These are phyloP conservation scores for Cyclotella baltica DNA, from an alignment of 108 stramenopile species.

Conservation along the genomic window DNA sequence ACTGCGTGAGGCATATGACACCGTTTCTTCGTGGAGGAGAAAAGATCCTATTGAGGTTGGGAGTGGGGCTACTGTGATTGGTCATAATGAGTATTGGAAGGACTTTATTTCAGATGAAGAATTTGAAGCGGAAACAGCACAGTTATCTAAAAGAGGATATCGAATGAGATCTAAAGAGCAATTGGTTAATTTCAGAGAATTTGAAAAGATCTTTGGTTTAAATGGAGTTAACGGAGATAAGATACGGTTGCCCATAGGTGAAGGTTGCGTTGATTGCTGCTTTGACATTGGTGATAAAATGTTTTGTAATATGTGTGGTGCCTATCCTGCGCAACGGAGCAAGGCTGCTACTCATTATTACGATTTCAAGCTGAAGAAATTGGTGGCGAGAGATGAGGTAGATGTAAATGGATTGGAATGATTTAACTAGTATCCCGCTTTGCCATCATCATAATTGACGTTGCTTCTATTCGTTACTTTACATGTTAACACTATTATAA, in stretches of 20 bases:
- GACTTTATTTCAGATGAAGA: conserved; percentile 41
- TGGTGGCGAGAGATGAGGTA: conserved; percentile 19
- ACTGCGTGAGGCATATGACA: conserved; percentile 62
- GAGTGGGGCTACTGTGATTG: conserved; percentile 61
- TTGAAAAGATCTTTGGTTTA: conserved; percentile 33
- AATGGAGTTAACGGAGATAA: conserved; percentile 38
- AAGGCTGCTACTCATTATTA: conserved; percentile 27
- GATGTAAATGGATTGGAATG: too few species aligned
- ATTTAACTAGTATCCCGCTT: too few species aligned
- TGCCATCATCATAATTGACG: too few species aligned
- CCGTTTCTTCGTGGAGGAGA: conserved; percentile 64
- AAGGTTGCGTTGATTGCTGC: conserved; percentile 58
- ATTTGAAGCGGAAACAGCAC: conserved; percentile 20
- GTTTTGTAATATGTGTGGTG: conserved; percentile 59
- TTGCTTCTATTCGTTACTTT: too few species aligned
- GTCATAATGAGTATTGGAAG: conserved; percentile 53
- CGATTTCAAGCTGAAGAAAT: conserved; percentile 13
- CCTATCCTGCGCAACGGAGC: conserved; percentile 50
- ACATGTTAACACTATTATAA: too few species aligned
- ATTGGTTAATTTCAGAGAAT: conserved; percentile 47
- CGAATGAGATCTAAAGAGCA: conserved; percentile 43
- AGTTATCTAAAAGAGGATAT: conserved; percentile 35
- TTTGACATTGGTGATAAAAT: conserved; percentile 59
- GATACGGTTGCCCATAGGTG: conserved; percentile 34
- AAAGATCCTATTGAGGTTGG: conserved; percentile 75